Base-by-base conservation (phyloP, 306 rosid species). In the Malus sylvestris region DNA sequence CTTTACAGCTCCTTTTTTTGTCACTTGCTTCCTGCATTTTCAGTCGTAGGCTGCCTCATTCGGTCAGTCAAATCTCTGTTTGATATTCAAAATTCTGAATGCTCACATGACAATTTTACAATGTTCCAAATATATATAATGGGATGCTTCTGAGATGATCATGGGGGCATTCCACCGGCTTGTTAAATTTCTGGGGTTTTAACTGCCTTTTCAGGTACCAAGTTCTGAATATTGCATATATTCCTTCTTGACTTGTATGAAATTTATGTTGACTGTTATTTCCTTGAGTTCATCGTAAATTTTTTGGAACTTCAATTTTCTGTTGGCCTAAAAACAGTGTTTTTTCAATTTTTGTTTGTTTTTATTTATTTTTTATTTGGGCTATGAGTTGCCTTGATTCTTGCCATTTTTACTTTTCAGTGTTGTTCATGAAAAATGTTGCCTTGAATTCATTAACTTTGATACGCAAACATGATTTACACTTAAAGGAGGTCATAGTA, bases 201-300 rank as follows among this genome's bases (percentile, higher is more conserved):
- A 85, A 81, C 80, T 53, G 22, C 55, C 32, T 71, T 77, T 72
- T 76, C 85, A 83, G 91, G 92, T 87, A 86, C 81, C 70, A 67
- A 57, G 76, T 79, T 68, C 71, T 38, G 52, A 27, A n/a, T 6
- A 35, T 30, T 30, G 32, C 4, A 30, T 30, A 3, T 4, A 30
- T 30, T 30, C 32, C 32, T 30, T 30, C 32, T 30, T 30, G 32
- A 30, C 32, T 59, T 82, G 18, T 22, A 35, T 57, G 53, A 12
- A 55, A 20, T 60, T 67, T 72, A 71, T 44, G 70, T 80, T 78
- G 44, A 58, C 67, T 64, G 66, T 52, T 13, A 9, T 65, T 38
- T 30, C 52, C 10, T 45, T n/a, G 3, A 4, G 66, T 55, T 69
- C 46, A 53, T 58, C 13, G n/a, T 33, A 10, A 55, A 67, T 10